These are phyloP conservation scores for Phaffia australis DNA, from an alignment of 768 basidiomycete genomes.

Conservation along the genomic window DNA sequence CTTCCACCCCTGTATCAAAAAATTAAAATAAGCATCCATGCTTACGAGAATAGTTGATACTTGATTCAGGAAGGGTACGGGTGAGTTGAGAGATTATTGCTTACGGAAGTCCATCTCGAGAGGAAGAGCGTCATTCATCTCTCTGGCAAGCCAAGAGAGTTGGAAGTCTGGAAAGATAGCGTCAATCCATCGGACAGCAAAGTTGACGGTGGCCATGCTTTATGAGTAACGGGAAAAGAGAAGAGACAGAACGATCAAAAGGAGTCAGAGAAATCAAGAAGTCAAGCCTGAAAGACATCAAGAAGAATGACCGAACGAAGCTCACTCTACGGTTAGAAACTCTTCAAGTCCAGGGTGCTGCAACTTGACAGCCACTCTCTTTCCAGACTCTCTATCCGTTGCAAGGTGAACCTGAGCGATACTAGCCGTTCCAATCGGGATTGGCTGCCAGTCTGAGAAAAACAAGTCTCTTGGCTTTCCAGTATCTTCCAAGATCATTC, in stretches of 20 bases:
- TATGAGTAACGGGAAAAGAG: conserved; percentile 13
- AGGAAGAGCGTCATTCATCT: conserved; percentile 77
- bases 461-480: conserved; percentile 34
- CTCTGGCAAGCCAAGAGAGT: conserved; percentile 82
- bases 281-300: conserved; percentile 18
- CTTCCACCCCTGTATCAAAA: conserved; percentile 52
- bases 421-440: conserved; percentile 89
- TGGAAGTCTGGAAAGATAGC: conserved; percentile 92
- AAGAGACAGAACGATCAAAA: neutral
- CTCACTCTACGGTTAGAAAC: conserved; percentile 82
- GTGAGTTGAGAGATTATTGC: neutral
- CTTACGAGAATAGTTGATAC: too few relatives aligned
- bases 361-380: conserved; percentile 60
- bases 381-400: conserved; percentile 56
- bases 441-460: conserved; percentile 67
- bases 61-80: neutral
- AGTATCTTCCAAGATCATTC: conserved; percentile 68
- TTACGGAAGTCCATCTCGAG: conserved; percentile 81
- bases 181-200: conserved; percentile 67
- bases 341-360: conserved; percentile 91
- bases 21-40: neutral
- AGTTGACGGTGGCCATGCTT: conserved; percentile 38
- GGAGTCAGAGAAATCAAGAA: conserved; percentile 16
- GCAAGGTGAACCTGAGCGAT: conserved; percentile 91
- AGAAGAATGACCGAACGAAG: conserved; percentile 56